These are phyloP conservation scores for Triadica sebifera DNA, from an alignment of 345 rosid genomes.

Conservation along the genomic window DNA sequence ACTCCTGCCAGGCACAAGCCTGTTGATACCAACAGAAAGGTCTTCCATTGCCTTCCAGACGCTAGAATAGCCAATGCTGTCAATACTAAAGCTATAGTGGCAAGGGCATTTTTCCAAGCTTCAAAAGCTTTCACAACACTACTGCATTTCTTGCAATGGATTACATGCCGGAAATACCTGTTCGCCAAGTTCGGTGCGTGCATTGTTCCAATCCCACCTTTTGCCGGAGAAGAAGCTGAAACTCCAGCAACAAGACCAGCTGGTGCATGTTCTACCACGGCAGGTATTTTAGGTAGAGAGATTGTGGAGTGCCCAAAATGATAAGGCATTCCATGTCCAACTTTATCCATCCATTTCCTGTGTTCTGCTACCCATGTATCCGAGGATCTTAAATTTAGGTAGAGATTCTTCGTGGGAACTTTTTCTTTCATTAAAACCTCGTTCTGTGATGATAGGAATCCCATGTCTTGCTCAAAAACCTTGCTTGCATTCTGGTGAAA, in stretches of 20 bases:
- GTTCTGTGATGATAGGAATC: conserved; percentile 84
- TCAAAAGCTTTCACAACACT: conserved; percentile 51
- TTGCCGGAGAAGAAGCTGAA: conserved; percentile 73
- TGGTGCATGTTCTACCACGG: conserved; percentile 89
- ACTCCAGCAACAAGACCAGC: conserved; percentile 76
- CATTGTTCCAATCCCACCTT: conserved; percentile 73
- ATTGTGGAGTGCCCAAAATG: conserved; percentile 78
- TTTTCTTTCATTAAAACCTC: conserved; percentile 76
- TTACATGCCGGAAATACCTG: conserved; percentile 77
- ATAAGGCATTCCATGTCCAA: conserved; percentile 97
- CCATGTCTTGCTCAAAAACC: conserved; percentile 96
- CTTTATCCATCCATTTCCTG: conserved; percentile 97
- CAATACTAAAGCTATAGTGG: conserved; percentile 43
- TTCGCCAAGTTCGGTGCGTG: conserved; percentile 80
- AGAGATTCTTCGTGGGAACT: conserved; percentile 77
- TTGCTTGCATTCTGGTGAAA: conserved; percentile 82
- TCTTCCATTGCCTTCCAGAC: conserved; percentile 71
- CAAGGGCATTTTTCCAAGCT: conserved; percentile 57
- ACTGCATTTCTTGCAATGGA: conserved; percentile 85
- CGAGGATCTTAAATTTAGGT: conserved; percentile 69
- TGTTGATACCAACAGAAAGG: conserved; percentile 48
- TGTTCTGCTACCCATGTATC: conserved; percentile 92
- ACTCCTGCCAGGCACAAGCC: conserved; percentile 57
- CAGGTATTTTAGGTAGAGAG: conserved; percentile 63
- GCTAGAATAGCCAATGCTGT: conserved; percentile 64